Percentiles rank a stretch among this genome's conserved stretches.
These are phyloP conservation scores for Pseudomicrostroma phylloplanum DNA, from an alignment of 1,284 basidiomycete species.

Conservation along the genomic window DNA sequence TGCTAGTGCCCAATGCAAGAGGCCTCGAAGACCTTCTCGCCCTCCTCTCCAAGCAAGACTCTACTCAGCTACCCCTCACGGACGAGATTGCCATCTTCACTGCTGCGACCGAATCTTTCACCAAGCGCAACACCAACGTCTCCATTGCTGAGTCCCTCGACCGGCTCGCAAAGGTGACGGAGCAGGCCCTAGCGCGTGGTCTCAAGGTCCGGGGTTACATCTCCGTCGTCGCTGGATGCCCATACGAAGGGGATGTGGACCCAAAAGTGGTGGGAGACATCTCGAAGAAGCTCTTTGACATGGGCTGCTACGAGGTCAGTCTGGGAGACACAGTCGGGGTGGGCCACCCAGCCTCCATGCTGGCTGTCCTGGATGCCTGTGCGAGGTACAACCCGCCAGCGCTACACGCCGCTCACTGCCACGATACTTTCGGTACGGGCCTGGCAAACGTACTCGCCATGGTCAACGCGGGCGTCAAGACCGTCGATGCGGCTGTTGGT, in stretches of 20 bases:
- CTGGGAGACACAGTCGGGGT: conserved; percentile 86
- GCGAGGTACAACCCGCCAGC: conserved; percentile 51
- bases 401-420: conserved; percentile 59
- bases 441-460: conserved; percentile 55
- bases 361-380: conserved; percentile 66
- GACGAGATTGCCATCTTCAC: conserved; percentile 87
- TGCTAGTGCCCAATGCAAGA: conserved; percentile 76
- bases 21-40: conserved; percentile 53
- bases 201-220: conserved; percentile 77
- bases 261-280: conserved; percentile 65
- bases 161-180: conserved; percentile 62
- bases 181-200: conserved; percentile 60
- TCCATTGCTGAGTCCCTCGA: conserved; percentile 67
- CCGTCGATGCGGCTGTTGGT: conserved; percentile 62
- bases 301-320: conserved; percentile 91
- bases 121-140: conserved; percentile 76
- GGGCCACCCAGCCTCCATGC: conserved; percentile 67
- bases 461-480: conserved; percentile 54
- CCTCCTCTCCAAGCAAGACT: conserved; percentile 12
- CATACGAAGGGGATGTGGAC: conserved; percentile 74
- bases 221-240: conserved; percentile 68
- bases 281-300: conserved; percentile 66
- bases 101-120: conserved; percentile 76
- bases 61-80: conserved; percentile 53
- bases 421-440: conserved; percentile 84